These are phyloP conservation scores for Lupinus albus DNA, from an alignment of 306 rosid genomes.

Conservation along the genomic window DNA sequence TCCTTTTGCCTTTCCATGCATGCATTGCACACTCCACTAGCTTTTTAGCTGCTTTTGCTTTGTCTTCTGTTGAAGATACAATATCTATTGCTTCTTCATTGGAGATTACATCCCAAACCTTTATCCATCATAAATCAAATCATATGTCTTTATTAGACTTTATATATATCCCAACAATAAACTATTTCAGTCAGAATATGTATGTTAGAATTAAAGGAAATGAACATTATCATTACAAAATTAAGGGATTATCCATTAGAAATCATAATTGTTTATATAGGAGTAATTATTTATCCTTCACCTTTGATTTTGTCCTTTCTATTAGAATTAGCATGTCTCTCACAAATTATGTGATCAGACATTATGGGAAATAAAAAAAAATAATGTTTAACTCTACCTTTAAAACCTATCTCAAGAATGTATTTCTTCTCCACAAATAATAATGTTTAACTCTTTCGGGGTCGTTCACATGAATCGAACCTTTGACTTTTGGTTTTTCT, in stretches of 20 bases:
- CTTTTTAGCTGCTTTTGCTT: slow-evolving; percentile 61
- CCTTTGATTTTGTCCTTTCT: background rate
- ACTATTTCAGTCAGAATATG: background rate
- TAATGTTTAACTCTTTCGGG: no score
- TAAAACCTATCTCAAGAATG: no score
- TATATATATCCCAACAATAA: background rate
- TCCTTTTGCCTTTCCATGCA: slow-evolving; percentile 92
- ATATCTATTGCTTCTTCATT: slow-evolving; percentile 94
- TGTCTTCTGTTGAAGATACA: slow-evolving; percentile 59
- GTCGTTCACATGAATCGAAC: no score
- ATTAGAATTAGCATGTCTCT: no score
- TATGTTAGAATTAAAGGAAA: background rate
- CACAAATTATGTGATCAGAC: no score
- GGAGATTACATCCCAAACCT: slow-evolving; percentile 98
- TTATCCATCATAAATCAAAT: slow-evolving; percentile 25
- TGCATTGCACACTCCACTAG: slow-evolving; percentile 70
- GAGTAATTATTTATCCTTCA: background rate
- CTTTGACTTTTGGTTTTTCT: no score
- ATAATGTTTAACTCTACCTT: no score
- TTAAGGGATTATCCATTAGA: background rate
- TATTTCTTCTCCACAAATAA: no score
- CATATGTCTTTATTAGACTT: background rate
- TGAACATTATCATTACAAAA: no score
- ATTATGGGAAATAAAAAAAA: no score
- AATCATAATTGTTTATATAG: background rate